Evolutionary conservation across 2,329 filamentous ascomycete genomes (phyloP), one percentile per base, ranked within the genome.

Genomic region (Fusarium nematophilum): DNA sequence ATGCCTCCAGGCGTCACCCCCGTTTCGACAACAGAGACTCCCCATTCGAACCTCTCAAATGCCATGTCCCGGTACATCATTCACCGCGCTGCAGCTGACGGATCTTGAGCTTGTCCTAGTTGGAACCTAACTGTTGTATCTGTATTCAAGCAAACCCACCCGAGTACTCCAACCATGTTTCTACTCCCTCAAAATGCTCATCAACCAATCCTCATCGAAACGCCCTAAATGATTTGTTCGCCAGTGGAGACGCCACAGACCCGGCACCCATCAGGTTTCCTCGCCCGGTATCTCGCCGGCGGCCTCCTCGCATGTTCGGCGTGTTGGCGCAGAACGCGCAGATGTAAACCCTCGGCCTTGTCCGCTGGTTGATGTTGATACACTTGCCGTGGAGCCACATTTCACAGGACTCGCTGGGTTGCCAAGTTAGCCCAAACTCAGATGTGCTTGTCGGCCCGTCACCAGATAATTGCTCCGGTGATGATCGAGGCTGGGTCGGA

Each of bases 331-430:
- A 89, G 58, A 85, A 89, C 2, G 83, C 80, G 68, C 86, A 89
- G 29, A 89, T 84, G 64, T 88, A 89, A 5, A 89, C 83, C 10
- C 79, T 78, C 5, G 86, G 84, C 63, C 85, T 79, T n/a, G 79
- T 81, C 52, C 81, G 79, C 40, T 79, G 79, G 38, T 81, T 83
- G 59, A 88, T 83, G 58, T 86, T 85, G 65, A 88, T 79, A 69
- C 86, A 89, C 52, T 79, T 79, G n/a, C 83, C 85, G 68, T 89
- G 86, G 25, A 88, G 81, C 80, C 83, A 87, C 77, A 86, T 83
- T 66, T 88, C 86, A 69, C 86, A 89, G 18, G 84, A 86, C 73
- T 88, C 83, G 66, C 86, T 89, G 42, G 21, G 13, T 39, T 14
- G n/a, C 4, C 7, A 48, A 48, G 66, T 70, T 42, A 70, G 66